Conservation (phyloP, 495 filamentous ascomycete genomes). For the Bryoglossum gracile region DNA sequence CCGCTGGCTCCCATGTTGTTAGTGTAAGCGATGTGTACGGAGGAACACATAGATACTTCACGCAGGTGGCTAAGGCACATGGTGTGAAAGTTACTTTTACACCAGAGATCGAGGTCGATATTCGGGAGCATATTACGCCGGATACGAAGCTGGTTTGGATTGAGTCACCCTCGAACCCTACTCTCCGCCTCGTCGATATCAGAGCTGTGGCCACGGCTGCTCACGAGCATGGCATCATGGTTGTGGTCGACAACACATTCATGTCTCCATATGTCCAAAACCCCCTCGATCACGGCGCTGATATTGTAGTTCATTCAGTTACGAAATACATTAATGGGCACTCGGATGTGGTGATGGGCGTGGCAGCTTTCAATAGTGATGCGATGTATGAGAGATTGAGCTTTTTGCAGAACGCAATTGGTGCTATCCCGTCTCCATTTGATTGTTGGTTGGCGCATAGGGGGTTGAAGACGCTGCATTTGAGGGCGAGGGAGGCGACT, state of each 20-base stretch:
- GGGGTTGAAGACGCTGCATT: constrained; percentile 92
- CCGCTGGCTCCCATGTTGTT: constrained; percentile 86
- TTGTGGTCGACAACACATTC: constrained; percentile 99
- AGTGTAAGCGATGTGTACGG: constrained; percentile 97
- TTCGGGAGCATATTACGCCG: constrained; percentile 73
- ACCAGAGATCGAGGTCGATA: constrained; percentile 78
- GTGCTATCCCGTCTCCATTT: constrained; percentile 83
- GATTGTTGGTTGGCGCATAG: constrained; percentile 99
- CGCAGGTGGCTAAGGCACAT: constrained; percentile 90
- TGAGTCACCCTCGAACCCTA: constrained; percentile 91
- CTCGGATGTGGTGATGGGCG: constrained; percentile 95
- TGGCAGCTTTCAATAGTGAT: constrained; percentile 88
- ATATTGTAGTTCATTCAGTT: constrained; percentile 98
- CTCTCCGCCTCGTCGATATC: constrained; percentile 86
- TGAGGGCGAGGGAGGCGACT: constrained; percentile 78
- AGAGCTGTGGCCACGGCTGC: constrained; percentile 71
- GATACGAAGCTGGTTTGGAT: constrained; percentile 97
- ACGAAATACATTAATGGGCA: constrained; percentile 99
- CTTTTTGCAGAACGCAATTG: constrained; percentile 97
- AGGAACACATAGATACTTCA: constrained; percentile 98
- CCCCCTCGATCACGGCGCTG: constrained; percentile 87
- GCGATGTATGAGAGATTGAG: constrained; percentile 64
- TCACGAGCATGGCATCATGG: constrained; percentile 80
- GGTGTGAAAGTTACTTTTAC: constrained; percentile 93
- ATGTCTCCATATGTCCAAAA: constrained; percentile 94